These are phyloP conservation scores for Nemania diffusa DNA, from an alignment of 2,329 filamentous ascomycete species.

Conservation along the genomic window DNA sequence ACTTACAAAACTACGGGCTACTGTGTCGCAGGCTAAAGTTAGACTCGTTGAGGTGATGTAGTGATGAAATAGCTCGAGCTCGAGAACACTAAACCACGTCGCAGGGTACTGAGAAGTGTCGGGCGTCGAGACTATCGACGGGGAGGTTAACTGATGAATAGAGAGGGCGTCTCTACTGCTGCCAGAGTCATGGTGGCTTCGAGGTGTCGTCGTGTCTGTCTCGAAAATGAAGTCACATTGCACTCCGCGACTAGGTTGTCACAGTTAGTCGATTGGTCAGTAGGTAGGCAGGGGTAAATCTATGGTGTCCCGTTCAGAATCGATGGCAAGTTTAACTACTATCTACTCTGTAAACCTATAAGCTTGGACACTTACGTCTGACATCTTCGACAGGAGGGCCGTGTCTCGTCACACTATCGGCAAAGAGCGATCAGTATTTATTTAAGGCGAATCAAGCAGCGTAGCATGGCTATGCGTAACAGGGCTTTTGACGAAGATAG, in stretches of 20 bases:
- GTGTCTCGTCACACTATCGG: conserved; percentile 42
- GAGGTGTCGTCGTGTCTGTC: conserved; percentile 18
- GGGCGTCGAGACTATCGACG: conserved; percentile 24
- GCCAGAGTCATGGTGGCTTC: neutral
- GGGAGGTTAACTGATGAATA: conserved; percentile 35
- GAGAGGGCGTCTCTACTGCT: conserved; percentile 34
- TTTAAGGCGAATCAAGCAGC: neutral
- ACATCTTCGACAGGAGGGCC: conserved; percentile 44
- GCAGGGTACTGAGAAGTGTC: conserved; percentile 25
- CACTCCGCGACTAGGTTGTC: conserved; percentile 36
- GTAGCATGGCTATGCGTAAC: no score
- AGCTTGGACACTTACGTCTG: conserved; percentile 35
- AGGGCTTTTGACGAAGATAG: neutral
- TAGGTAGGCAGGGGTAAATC: neutral
- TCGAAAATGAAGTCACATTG: conserved; percentile 40
- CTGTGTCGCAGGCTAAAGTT: conserved; percentile 57
- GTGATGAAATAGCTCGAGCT: conserved; percentile 65
- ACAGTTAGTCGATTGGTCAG: neutral
- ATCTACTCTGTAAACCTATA: neutral
- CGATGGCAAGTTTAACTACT: conserved; percentile 6
- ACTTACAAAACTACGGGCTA: conserved; percentile 53
- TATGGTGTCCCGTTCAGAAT: conserved; percentile 1
- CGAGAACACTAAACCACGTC: conserved; percentile 47
- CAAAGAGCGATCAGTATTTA: conserved; percentile 13
- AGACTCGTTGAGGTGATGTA: conserved; percentile 60